Evolutionary conservation across 2,329 filamentous ascomycete genomes (phyloP), one percentile per base, ranked within the genome.

Genomic region (Cercospora sojina): DNA sequence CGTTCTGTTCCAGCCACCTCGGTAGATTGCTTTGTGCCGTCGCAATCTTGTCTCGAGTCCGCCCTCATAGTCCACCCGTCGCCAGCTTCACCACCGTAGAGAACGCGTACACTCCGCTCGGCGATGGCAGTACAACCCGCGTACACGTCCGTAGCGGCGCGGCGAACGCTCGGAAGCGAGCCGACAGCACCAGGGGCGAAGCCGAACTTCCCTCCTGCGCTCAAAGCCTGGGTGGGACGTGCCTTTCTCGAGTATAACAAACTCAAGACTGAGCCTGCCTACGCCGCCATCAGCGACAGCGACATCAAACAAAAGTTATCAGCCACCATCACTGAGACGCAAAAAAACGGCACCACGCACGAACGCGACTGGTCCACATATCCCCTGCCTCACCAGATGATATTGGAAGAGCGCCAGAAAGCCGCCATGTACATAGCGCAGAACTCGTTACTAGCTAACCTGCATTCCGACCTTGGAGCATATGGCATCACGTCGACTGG

Each of bases 301-400:
- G 92, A 96, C 65, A 90, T 97, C 84, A 91, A 97, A 78, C 83
- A 84, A 67, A 96, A 93, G 76, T 83, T 99, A 70, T 97, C 94
- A 79, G 83, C 89, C 67, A 90, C 93, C 72, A 97, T 99, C 77
- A 91, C 90, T 68, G 84, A 88, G 63, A 92, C 92, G 69, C 62
- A 68, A 13, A 93, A 92, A 71, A 90, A 94, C 73, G 86, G 90
- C 71, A 85, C 86, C 64, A 86, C 97, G 75, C 84, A 90, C 76
- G 84, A 84, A 27, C 88, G 91, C 77, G 87, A 97, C 81, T 99
- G 95, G 95, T 86, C 90, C 69, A 85, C 82, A 27, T 86, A 96
- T 82, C 91, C 91, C 49, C 83, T 97, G 13, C 95, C 95, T 5
- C 94, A 98, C 79, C 84, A 91, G 69, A 84, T 97, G 79, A 89